These are phyloP conservation scores for Haplosporangium sp. DNA, from an alignment of 371 early-diverging fungal species.

Conservation along the genomic window DNA sequence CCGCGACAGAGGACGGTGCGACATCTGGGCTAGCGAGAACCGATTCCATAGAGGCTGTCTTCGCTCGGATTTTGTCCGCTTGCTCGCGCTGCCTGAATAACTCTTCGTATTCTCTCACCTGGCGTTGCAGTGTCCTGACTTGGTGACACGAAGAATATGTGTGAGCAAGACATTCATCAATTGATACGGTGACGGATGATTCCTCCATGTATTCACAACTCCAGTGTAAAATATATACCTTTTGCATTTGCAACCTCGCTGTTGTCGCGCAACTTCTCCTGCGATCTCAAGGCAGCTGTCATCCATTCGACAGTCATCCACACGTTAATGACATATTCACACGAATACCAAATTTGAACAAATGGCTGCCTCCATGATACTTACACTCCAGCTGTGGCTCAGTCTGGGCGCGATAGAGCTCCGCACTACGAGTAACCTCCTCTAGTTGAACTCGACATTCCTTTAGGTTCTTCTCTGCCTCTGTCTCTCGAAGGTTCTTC, in stretches of 20 bases:
- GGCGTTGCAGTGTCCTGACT: slow-evolving; percentile 47
- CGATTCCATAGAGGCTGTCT: slow-evolving; percentile 26
- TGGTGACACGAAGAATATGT: neutral
- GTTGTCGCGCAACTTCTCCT: slow-evolving; percentile 35
- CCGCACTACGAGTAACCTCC: slow-evolving; percentile 31
- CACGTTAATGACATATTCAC: neutral
- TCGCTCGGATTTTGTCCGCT: slow-evolving; percentile 30
- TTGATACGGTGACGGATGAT: neutral
- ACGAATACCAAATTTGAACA: neutral
- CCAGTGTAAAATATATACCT: slow-evolving; percentile 13
- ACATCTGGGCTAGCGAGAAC: slow-evolving; percentile 42
- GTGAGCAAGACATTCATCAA: neutral
- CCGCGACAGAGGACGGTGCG: slow-evolving; percentile 12
- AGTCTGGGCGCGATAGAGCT: slow-evolving; percentile 35
- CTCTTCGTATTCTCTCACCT: slow-evolving; percentile 32
- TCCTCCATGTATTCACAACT: too few relatives aligned
- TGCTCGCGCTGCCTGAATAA: slow-evolving; percentile 23
- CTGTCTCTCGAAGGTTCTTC: slow-evolving; percentile 37
- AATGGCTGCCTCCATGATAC: neutral
- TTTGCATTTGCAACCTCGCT: slow-evolving; percentile 38
- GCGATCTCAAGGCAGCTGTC: slow-evolving; percentile 30
- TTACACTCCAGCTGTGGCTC: slow-evolving; percentile 49
- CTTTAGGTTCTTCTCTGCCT: slow-evolving; percentile 34
- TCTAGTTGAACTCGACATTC: slow-evolving; percentile 39
- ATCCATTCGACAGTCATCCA: neutral